A percentile compares a stretch with the other conserved stretches of the same genome.
Conservation (phyloP, 2,329 filamentous ascomycete genomes). For the Claviceps paspali region DNA sequence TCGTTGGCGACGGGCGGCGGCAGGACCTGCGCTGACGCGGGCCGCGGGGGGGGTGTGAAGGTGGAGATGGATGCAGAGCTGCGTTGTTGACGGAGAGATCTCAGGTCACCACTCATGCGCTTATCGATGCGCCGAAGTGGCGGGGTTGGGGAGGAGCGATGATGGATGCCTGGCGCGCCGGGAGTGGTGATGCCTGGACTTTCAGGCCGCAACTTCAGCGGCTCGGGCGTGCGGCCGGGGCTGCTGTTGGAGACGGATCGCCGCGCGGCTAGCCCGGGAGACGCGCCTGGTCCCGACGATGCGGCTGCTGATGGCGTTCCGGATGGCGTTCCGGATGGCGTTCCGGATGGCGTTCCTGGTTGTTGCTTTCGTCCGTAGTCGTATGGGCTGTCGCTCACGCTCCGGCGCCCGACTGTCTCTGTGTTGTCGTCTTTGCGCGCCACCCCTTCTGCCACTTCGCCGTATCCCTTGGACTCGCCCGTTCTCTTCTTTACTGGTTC, state of each 20-base stretch:
- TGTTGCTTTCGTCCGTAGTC: neutral
- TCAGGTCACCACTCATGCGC: conserved; percentile 60
- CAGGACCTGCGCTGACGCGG: conserved; percentile 1
- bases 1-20: conserved; percentile 66
- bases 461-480: conserved; percentile 15
- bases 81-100: conserved; percentile 23
- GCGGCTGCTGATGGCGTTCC: no score
- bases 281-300: conserved; percentile 2
- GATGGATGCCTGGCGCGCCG: conserved; percentile 18
- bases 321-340: neutral
- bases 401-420: conserved; percentile 6
- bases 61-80: conserved; percentile 5
- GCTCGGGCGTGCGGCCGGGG: conserved; percentile 36
- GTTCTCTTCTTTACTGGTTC: conserved; percentile 28
- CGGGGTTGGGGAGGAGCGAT: conserved; percentile 33
- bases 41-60: conserved; percentile 1
- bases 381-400: conserved; percentile 5
- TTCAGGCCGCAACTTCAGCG: conserved; percentile 42
- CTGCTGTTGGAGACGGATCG: conserved; percentile 38
- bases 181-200: conserved; percentile 33
- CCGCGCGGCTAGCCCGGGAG: conserved; percentile 15
- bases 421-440: neutral
- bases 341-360: conserved; percentile 1
- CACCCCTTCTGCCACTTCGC: conserved; percentile 8
- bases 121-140: conserved; percentile 55